Conservation (phyloP, 495 filamentous ascomycete genomes). For the Aspergillus asperescens region DNA sequence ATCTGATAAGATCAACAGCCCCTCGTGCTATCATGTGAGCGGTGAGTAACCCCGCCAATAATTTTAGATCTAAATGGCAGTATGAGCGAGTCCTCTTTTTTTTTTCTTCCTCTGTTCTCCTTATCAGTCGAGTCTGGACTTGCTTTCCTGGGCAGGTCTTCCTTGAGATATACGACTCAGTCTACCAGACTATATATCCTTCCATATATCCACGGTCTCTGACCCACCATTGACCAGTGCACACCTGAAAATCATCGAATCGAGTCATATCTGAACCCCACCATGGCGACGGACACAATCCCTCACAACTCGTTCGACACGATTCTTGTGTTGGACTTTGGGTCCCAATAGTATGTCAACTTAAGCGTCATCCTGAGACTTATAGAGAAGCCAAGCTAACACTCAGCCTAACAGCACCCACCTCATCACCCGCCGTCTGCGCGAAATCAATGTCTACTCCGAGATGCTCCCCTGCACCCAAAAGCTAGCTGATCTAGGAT, state of each 20-base stretch:
- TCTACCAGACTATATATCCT: not conserved
- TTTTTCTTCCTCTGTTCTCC: constrained; percentile 12
- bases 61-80: constrained; percentile 10
- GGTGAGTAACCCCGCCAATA: constrained; percentile 10
- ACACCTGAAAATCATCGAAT: not conserved
- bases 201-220: not conserved
- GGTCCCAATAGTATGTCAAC: constrained; percentile 35
- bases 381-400: not conserved
- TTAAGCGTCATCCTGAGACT: not conserved
- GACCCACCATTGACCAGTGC: not conserved
- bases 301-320: constrained; percentile 60
- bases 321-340: constrained; percentile 62
- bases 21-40: constrained; percentile 17
- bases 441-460: constrained; percentile 77
- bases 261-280: constrained; percentile 4
- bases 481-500: constrained; percentile 71
- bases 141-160: constrained; percentile 8
- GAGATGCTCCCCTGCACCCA: constrained; percentile 93
- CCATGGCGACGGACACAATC: constrained; percentile 21
- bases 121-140: constrained; percentile 11
- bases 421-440: constrained; percentile 69
- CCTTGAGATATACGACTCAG: not conserved
- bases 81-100: constrained; percentile 5
- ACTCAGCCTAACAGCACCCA: constrained; percentile 2
- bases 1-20: constrained; percentile 18